Conservation (phyloP, 306 rosid genomes). For the Castanopsis chinensis region DNA sequence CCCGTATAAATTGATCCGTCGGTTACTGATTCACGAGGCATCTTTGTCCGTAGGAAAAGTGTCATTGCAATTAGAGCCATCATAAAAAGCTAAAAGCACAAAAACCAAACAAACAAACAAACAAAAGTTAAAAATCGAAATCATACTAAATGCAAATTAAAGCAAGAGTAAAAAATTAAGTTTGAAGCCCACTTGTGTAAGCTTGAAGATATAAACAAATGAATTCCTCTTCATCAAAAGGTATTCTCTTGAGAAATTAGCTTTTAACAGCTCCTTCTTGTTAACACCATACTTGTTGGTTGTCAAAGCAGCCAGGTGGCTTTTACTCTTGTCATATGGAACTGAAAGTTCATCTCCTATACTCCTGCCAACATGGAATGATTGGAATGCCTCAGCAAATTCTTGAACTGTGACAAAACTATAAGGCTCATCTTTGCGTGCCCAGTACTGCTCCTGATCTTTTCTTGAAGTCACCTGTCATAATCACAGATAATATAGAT, state of each 20-base stretch:
- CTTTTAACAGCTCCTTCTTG: slow-evolving; percentile 35
- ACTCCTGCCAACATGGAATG: slow-evolving; percentile 34
- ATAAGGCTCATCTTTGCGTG: slow-evolving; percentile 27
- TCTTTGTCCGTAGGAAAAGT: slow-evolving; percentile 31
- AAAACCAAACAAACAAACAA: background rate
- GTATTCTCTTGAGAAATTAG: slow-evolving; percentile 33
- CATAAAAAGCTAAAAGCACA: slow-evolving; percentile 20
- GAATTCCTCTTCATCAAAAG: slow-evolving; percentile 50
- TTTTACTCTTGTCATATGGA: slow-evolving; percentile 41
- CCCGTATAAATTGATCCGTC: slow-evolving; percentile 35
- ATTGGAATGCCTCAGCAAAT: slow-evolving; percentile 37
- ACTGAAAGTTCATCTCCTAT: slow-evolving; percentile 37
- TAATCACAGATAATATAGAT: background rate
- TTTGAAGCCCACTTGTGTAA: slow-evolving; percentile 20
- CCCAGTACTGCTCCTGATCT: slow-evolving; percentile 52
- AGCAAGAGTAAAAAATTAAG: background rate
- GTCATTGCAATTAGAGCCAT: slow-evolving; percentile 34
- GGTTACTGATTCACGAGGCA: slow-evolving; percentile 19
- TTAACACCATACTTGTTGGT: slow-evolving; percentile 31
- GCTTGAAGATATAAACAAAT: slow-evolving; percentile 41
- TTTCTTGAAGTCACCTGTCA: slow-evolving; percentile 38
- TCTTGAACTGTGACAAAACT: slow-evolving; percentile 28
- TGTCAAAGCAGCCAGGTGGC: slow-evolving; percentile 43
- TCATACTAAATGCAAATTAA: background rate
- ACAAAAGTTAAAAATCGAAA: background rate